These are phyloP conservation scores for Fusarium devonianum DNA, from an alignment of 2,329 filamentous ascomycete species.

Conservation along the genomic window DNA sequence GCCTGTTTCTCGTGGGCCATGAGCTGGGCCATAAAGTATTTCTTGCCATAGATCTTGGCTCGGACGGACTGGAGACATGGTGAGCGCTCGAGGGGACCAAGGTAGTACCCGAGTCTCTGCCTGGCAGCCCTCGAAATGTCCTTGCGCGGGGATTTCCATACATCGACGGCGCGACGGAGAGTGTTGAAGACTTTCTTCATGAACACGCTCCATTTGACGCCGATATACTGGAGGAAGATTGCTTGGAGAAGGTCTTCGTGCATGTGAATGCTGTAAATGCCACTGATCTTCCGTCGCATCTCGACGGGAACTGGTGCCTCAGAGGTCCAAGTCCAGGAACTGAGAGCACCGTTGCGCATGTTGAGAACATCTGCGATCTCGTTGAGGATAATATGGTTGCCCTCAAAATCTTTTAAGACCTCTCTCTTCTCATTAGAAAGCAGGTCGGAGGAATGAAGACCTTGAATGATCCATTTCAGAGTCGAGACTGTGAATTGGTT, in stretches of 20 bases:
- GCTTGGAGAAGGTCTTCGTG: constrained; percentile 61
- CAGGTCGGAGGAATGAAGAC: constrained; percentile 54
- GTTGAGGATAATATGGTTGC: constrained; percentile 51
- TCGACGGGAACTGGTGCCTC: constrained; percentile 50
- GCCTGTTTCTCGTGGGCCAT: constrained; percentile 43
- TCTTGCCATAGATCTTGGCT: constrained; percentile 43
- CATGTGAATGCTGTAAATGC: constrained; percentile 59
- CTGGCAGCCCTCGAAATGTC: constrained; percentile 44
- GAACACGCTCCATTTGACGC: constrained; percentile 55
- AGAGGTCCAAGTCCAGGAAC: constrained; percentile 55
- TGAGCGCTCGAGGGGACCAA: constrained; percentile 36
- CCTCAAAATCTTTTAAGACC: constrained; percentile 53
- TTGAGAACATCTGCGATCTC: constrained; percentile 63
- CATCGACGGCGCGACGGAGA: constrained; percentile 43
- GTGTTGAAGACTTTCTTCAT: constrained; percentile 49
- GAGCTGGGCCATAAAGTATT: constrained; percentile 57
- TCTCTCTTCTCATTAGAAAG: constrained; percentile 53
- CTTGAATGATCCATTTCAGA: constrained; percentile 51
- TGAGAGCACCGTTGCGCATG: constrained; percentile 55
- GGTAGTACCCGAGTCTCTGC: constrained; percentile 47
- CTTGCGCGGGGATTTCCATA: constrained; percentile 47
- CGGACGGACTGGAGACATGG: constrained; percentile 44
- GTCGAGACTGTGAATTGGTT: constrained; percentile 47
- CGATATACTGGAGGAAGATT: constrained; percentile 59
- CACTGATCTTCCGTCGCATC: constrained; percentile 57